These are phyloP conservation scores for Rhododendron williamsianum DNA, from an alignment of 148 eudicot species.

Conservation along the genomic window DNA sequence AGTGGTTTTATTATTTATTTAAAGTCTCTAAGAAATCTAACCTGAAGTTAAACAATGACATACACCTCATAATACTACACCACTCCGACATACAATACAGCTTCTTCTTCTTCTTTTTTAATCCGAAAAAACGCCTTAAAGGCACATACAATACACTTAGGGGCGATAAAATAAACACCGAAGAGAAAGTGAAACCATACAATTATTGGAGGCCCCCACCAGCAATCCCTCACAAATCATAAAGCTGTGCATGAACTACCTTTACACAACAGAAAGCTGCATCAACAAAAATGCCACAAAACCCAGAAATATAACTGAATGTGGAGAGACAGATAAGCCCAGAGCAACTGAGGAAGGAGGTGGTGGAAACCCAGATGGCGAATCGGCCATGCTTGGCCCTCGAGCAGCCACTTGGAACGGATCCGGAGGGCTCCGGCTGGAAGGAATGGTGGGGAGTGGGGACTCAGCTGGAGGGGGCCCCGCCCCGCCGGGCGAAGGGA, in stretches of 20 bases:
- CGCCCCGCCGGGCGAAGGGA: constrained; percentile 31
- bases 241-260: not conserved
- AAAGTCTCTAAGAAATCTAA: not conserved
- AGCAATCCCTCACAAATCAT: not conserved
- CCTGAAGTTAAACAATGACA: not conserved
- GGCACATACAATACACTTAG: not conserved
- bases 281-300: constrained; percentile 27
- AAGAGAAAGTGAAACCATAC: constrained; percentile 9
- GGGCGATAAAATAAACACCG: not conserved
- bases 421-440: constrained; percentile 76
- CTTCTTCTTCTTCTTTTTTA: too few relatives aligned
- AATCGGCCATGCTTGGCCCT: constrained; percentile 37
- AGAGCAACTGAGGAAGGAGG: constrained; percentile 35
- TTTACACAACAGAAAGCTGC: constrained; percentile 10
- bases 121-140: not conserved
- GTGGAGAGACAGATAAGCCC: constrained; percentile 14
- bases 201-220: constrained; percentile 10
- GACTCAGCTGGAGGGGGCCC: constrained; percentile 39
- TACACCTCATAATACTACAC: not conserved
- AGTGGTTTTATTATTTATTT: not conserved
- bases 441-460: constrained; percentile 57
- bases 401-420: constrained; percentile 43
- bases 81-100: not conserved
- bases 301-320: constrained; percentile 14
- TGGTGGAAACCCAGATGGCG: constrained; percentile 41